A percentile compares a stretch with the other conserved stretches of the same genome.
These are phyloP conservation scores for Friedmanniomyces simplex DNA, from an alignment of 495 filamentous ascomycete genomes.

Conservation along the genomic window DNA sequence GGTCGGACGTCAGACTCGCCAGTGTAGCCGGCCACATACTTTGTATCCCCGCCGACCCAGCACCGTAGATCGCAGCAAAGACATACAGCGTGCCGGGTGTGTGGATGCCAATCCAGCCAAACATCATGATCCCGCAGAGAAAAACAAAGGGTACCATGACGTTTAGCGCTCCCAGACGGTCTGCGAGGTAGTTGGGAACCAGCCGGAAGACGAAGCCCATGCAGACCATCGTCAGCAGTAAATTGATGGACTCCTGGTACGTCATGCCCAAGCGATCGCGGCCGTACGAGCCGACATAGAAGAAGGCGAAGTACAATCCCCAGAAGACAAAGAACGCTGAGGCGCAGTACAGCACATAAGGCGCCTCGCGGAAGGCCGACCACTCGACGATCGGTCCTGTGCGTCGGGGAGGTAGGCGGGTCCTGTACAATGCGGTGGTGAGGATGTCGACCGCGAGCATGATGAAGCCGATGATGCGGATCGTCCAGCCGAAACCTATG, in stretches of 20 bases:
- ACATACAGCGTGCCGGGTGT: conserved; percentile 20
- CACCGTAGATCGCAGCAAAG: conserved; percentile 27
- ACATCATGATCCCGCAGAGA: conserved; percentile 24
- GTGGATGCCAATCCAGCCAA: conserved; percentile 25
- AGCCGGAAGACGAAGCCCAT: conserved; percentile 28
- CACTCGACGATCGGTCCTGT: conserved; percentile 32
- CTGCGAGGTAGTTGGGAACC: conserved; percentile 27
- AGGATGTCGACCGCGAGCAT: conserved; percentile 21
- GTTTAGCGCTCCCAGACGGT: conserved; percentile 28
- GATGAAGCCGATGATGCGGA: conserved; percentile 33
- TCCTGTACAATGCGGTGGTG: conserved; percentile 18
- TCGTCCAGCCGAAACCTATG: conserved; percentile 31
- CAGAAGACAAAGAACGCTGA: conserved; percentile 32
- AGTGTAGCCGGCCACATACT: conserved; percentile 28
- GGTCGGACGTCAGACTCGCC: conserved; percentile 27
- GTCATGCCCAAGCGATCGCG: conserved; percentile 24
- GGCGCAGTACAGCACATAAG: conserved; percentile 25
- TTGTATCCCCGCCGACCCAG: conserved; percentile 26
- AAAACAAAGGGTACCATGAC: conserved; percentile 27
- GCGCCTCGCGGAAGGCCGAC: conserved; percentile 30
- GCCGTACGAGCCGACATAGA: conserved; percentile 28
- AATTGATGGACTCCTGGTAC: conserved; percentile 26
- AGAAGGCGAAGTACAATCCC: conserved; percentile 33
- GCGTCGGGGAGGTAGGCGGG: conserved; percentile 31
- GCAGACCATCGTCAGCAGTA: conserved; percentile 30